phyloP scores from a whole-genome alignment of 2,329 filamentous ascomycete species.

The Waltergamsia citrina region DNA sequence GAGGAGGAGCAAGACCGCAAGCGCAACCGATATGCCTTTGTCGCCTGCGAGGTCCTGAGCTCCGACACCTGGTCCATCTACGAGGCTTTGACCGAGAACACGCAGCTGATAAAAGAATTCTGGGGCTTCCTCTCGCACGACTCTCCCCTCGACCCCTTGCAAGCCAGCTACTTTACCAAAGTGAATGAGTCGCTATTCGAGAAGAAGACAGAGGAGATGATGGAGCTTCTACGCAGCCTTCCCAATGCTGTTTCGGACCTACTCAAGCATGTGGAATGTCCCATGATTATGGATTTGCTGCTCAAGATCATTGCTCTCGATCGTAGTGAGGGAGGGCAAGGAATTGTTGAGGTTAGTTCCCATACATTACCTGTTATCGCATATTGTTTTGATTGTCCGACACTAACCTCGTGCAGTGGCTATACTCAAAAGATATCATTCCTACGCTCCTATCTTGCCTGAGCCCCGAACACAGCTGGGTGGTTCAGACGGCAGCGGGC shows the following conservation, averaged over 20 bases:
- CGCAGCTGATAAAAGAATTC: constrained; percentile 68
- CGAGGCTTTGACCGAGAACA: constrained; percentile 83
- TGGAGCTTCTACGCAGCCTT: constrained; percentile 76
- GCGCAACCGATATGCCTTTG: constrained; percentile 86
- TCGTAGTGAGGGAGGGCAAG: constrained; percentile 81
- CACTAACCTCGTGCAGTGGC: constrained; percentile 52
- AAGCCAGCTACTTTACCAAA: constrained; percentile 97
- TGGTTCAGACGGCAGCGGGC: constrained; percentile 90
- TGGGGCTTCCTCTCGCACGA: constrained; percentile 82
- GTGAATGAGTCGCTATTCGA: constrained; percentile 97
- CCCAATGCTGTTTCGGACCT: constrained; percentile 76
- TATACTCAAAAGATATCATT: constrained; percentile 82
- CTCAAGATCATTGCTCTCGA: constrained; percentile 96
- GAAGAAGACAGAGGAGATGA: constrained; percentile 97
- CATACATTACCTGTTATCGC: background rate
- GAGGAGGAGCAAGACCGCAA: constrained; percentile 80
- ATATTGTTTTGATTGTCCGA: background rate
- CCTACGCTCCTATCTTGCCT: constrained; percentile 81
- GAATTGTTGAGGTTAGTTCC: constrained; percentile 75
- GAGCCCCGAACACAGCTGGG: constrained; percentile 72
- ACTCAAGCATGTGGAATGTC: constrained; percentile 89
- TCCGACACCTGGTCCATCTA: constrained; percentile 97
- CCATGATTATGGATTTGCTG: constrained; percentile 95
- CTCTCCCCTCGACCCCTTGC: constrained; percentile 81
- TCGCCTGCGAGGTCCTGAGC: constrained; percentile 86